Percentiles rank a stretch among this genome's conserved stretches.
Evolutionary conservation across 345 rosid genomes (phyloP).

Genomic region (Pistacia integerrima): DNA sequence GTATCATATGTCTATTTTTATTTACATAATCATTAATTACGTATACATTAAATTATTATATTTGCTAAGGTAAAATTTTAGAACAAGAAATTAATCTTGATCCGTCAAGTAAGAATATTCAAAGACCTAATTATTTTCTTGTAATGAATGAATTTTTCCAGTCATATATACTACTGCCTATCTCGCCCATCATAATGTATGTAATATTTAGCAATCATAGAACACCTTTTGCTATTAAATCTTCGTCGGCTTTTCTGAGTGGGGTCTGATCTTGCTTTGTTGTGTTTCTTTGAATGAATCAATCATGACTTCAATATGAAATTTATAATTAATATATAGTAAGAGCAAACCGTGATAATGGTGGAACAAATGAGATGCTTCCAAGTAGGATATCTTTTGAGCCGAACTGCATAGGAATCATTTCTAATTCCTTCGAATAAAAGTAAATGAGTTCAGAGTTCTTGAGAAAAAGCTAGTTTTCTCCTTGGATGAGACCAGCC

Average conservation of each 20-base stretch:
- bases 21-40: no score
- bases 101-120: no score
- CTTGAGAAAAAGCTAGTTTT: slow-evolving; percentile 13
- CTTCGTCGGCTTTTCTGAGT: slow-evolving; percentile 22
- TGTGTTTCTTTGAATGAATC: slow-evolving; percentile 17
- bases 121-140: no score
- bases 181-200: slow-evolving; percentile 7
- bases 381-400: slow-evolving; percentile 7
- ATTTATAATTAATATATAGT: neutral
- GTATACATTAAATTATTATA: no score
- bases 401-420: slow-evolving; percentile 6
- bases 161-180: neutral
- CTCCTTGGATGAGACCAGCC: neutral
- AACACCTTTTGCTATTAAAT: slow-evolving; percentile 27
- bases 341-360: neutral
- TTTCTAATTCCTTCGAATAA: slow-evolving; percentile 20
- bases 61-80: no score
- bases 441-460: slow-evolving; percentile 6
- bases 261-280: slow-evolving; percentile 16
- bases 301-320: neutral
- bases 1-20: no score
- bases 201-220: slow-evolving; percentile 21
- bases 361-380: slow-evolving; percentile 21
- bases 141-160: no score
- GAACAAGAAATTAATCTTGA: no score